These are phyloP conservation scores for Gymnopilus junonius DNA, from an alignment of 768 basidiomycete species.

Conservation along the genomic window DNA sequence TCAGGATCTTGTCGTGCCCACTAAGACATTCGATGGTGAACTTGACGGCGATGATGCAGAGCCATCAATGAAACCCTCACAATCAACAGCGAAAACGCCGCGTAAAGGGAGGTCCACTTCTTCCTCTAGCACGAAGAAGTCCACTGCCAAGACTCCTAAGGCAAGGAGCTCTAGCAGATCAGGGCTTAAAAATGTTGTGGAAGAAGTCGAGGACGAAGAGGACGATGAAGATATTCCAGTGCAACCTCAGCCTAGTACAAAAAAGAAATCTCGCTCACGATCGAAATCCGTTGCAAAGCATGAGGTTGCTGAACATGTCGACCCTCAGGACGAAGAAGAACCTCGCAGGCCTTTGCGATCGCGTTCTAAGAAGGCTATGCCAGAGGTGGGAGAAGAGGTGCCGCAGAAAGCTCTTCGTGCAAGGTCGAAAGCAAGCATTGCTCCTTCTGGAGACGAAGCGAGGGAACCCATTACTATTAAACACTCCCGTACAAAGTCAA, in stretches of 20 bases:
- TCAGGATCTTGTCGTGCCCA: conserved; percentile 40
- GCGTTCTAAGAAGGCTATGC: conserved; percentile 30
- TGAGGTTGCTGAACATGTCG: conserved; percentile 14
- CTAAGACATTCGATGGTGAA: conserved; percentile 44
- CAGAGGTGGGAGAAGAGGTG: conserved; percentile 22
- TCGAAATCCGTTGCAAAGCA: conserved; percentile 25
- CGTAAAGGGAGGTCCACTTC: conserved; percentile 27
- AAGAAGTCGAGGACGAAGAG: conserved; percentile 24
- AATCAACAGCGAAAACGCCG: conserved; percentile 23
- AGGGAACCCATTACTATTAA: conserved; percentile 15
- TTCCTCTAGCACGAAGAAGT: conserved; percentile 20
- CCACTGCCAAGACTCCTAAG: conserved; percentile 26
- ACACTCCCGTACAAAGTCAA: conserved; percentile 22
- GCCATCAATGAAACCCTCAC: conserved; percentile 15
- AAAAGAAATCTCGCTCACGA: conserved; percentile 27
- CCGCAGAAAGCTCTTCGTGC: conserved; percentile 18
- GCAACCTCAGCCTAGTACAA: conserved; percentile 10
- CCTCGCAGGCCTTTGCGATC: conserved; percentile 28
- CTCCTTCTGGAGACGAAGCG: conserved; percentile 15
- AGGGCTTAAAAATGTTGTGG: conserved; percentile 28
- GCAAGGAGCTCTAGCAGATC: conserved; percentile 25
- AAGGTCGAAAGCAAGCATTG: conserved; percentile 19
- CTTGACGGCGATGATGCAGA: conserved; percentile 31
- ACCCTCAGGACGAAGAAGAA: conserved; percentile 4
- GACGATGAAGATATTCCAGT: conserved; percentile 18